Evolutionary conservation across 1,284 basidiomycete species (phyloP), one percentile per base, ranked within the genome.

Genomic region (Coriolopsis trogii): DNA sequence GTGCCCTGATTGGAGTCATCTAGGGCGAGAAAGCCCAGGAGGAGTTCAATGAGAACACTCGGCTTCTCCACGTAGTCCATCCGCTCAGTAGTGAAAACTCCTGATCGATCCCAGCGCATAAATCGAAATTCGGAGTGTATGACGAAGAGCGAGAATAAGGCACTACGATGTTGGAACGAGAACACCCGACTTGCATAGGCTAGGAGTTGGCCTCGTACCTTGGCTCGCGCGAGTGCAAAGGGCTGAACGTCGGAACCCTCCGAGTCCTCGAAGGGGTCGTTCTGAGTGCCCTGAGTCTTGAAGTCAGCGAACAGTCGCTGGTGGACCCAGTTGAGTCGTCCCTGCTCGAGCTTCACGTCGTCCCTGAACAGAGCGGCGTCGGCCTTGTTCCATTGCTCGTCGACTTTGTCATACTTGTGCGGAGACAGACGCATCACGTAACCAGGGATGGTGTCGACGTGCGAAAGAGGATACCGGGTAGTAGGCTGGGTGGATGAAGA

Each of bases 181-280:
- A 31, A 31, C 16, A 31, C 30, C 13, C 30, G 30, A 16, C 10
- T 16, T 15, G 30, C 30, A 16, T 31, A 31, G 10, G 30, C 30
- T 6, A 31, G 13, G 10, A 31, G 30, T 16, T 31, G 30, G 16
- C 30, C 10, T 6, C 30, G 30, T 16, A 31, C 30, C 16, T 16
- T 16, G 13, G 30, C 5, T 12, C 30, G 10, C 30, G 30, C 10
- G 13, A 12, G 4, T 8, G 30, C 30, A 16, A 15, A 12, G 13
- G 4, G 30, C 16, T 31, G 13, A 16, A 13, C 13, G 13, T 33
- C 31, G 31, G 6, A n/a, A 6, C 6, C 6, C 31, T 33, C 31
- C 12, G 9, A 13, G 25, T 38, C 44, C 9, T 44, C 34, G 34
- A 44, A 49, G 1, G 41, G 48, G 26, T 49, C 48, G 34, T 38